These are phyloP conservation scores for Avicennia marina DNA, from an alignment of 257 asterid species.

Conservation along the genomic window DNA sequence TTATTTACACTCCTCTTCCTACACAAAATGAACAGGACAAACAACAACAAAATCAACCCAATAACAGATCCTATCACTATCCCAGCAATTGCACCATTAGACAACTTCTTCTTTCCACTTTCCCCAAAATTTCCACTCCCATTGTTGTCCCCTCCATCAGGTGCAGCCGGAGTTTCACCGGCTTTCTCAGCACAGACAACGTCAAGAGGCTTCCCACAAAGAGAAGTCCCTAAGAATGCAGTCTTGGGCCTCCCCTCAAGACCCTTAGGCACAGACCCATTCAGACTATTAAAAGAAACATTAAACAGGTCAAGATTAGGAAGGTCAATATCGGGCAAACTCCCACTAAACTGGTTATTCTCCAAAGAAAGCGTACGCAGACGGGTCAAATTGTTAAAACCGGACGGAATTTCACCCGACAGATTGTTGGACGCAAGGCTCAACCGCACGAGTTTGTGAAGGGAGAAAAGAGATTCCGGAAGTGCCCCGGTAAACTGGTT, in stretches of 20 bases:
- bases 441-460: conserved; percentile 44
- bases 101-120: conserved; percentile 31
- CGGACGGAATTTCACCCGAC: conserved; percentile 48
- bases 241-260: conserved; percentile 30
- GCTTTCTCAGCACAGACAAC: conserved; percentile 36
- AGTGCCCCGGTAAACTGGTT: conserved; percentile 45
- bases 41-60: conserved; percentile 42
- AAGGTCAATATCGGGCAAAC: conserved; percentile 46
- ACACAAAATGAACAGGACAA: conserved; percentile 50
- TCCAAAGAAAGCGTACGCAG: conserved; percentile 64
- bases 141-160: conserved; percentile 10
- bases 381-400: conserved; percentile 55
- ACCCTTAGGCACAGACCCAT: conserved; percentile 59
- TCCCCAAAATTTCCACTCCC: conserved; percentile 11
- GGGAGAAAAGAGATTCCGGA: conserved; percentile 27
- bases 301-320: conserved; percentile 57
- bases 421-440: conserved; percentile 55
- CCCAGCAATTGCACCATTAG: conserved; percentile 84
- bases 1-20: conserved; percentile 58
- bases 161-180: conserved; percentile 22
- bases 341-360: conserved; percentile 46
- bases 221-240: conserved; percentile 52
- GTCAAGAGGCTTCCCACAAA: conserved; percentile 68
- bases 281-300: conserved; percentile 53
- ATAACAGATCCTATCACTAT: conserved; percentile 72